Conservation (phyloP, 1,284 basidiomycete genomes). For the Ceratobasidium sp. region DNA sequence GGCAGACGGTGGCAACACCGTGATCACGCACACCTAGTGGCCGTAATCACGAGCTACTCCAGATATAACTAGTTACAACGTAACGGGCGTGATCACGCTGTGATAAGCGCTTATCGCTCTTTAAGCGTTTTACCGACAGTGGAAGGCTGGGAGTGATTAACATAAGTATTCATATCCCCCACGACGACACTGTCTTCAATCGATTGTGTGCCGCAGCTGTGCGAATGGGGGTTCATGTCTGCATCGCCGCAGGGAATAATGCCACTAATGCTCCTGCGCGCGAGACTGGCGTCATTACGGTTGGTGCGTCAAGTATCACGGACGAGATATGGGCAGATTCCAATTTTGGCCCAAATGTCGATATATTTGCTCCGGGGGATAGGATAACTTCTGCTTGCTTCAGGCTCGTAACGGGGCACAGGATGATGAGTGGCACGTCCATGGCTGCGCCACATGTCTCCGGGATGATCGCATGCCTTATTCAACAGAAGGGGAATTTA, state of each 20-base stretch:
- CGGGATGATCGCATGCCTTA: conserved; percentile 40
- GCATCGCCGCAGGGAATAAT: conserved; percentile 68
- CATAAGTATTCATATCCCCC: conserved; percentile 73
- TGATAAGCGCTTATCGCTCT: no score
- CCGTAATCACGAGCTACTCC: no score
- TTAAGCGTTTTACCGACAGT: no score
- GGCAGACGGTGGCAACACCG: no score
- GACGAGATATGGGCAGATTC: conserved; percentile 62
- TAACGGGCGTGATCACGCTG: no score
- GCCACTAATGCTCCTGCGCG: conserved; percentile 63
- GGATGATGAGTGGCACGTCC: conserved; percentile 50
- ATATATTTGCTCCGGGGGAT: conserved; percentile 68
- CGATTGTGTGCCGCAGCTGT: conserved; percentile 69
- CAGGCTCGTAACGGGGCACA: conserved; percentile 56
- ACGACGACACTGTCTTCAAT: conserved; percentile 68
- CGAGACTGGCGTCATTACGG: conserved; percentile 65
- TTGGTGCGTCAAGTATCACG: conserved; percentile 54
- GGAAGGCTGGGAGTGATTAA: conserved; percentile 69
- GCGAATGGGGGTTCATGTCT: conserved; percentile 67
- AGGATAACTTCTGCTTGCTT: conserved; percentile 60
- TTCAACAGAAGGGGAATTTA: conserved; percentile 12
- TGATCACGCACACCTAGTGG: no score
- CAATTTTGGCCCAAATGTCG: conserved; percentile 64
- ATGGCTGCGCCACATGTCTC: conserved; percentile 45
- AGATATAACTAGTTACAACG: no score